phyloP scores from a whole-genome alignment of 2,329 filamentous ascomycete species.

The Huntiella savannae region DNA sequence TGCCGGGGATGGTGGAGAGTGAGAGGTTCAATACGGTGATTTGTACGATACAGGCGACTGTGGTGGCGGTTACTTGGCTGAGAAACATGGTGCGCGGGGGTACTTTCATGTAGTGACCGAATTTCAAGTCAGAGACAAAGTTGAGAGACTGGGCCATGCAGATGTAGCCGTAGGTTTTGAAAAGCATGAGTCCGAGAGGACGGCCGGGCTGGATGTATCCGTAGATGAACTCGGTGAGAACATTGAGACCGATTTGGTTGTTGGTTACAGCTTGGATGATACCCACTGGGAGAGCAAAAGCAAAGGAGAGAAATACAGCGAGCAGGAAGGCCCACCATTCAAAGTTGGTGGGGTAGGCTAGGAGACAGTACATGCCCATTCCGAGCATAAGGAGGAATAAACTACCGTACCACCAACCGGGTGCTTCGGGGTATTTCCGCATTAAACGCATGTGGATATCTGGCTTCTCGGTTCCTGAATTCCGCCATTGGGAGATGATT shows the following conservation, averaged over 20 bases:
- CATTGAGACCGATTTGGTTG: slow-evolving; percentile 53
- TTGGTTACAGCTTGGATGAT: slow-evolving; percentile 54
- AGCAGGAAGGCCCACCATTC: slow-evolving; percentile 56
- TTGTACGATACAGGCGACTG: slow-evolving; percentile 48
- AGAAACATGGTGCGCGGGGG: slow-evolving; percentile 49
- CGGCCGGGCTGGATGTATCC: slow-evolving; percentile 58
- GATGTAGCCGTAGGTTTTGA: slow-evolving; percentile 44
- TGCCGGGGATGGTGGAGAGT: slow-evolving; percentile 38
- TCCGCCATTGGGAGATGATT: slow-evolving; percentile 43
- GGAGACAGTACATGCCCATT: slow-evolving; percentile 33
- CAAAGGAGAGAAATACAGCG: slow-evolving; percentile 41
- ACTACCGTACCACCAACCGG: slow-evolving; percentile 43
- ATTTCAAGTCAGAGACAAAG: slow-evolving; percentile 48
- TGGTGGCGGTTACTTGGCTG: slow-evolving; percentile 45
- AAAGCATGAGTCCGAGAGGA: slow-evolving; percentile 57
- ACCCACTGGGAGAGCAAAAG: slow-evolving; percentile 46
- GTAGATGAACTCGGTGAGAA: slow-evolving; percentile 54
- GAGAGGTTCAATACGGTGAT: slow-evolving; percentile 44
- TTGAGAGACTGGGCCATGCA: slow-evolving; percentile 46
- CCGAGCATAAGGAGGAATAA: slow-evolving; percentile 35
- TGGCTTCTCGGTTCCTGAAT: slow-evolving; percentile 38
- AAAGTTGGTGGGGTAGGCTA: slow-evolving; percentile 46
- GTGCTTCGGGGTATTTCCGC: slow-evolving; percentile 42
- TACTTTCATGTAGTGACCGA: slow-evolving; percentile 57
- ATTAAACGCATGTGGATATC: slow-evolving; percentile 48